phyloP scores from a whole-genome alignment of 345 rosid genomes.

The Firmiana major region DNA sequence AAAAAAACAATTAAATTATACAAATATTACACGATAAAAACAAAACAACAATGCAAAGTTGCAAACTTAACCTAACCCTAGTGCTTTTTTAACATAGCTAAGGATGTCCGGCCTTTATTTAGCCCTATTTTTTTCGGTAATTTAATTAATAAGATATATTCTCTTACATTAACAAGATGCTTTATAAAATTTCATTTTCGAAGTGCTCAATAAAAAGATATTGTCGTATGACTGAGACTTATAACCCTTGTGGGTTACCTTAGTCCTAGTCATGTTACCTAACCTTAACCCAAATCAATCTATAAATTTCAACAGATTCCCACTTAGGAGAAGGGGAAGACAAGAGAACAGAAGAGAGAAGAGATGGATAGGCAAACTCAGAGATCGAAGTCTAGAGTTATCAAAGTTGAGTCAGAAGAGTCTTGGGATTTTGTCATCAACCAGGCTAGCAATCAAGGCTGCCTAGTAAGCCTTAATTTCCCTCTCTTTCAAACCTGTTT shows the following conservation, averaged over 20 bases:
- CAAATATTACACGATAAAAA: too few species aligned
- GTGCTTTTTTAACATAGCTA: too few species aligned
- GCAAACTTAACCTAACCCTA: too few species aligned
- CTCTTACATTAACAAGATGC: too few species aligned
- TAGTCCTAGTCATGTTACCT: not conserved
- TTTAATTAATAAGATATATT: too few species aligned
- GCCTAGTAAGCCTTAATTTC: slow-evolving; percentile 26
- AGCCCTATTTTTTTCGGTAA: too few species aligned
- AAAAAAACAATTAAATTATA: not conserved
- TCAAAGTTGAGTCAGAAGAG: slow-evolving; percentile 29
- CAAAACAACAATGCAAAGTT: too few species aligned
- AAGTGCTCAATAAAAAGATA: too few species aligned
- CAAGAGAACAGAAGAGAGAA: not conserved
- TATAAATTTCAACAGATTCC: not conserved
- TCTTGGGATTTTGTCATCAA: slow-evolving; percentile 37
- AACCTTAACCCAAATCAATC: not conserved
- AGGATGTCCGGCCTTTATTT: too few species aligned
- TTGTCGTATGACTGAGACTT: not conserved
- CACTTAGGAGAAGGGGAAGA: not conserved
- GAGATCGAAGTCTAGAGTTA: slow-evolving; percentile 31
- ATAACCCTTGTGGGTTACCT: not conserved
- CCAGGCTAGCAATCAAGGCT: slow-evolving; percentile 29
- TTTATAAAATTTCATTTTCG: too few species aligned
- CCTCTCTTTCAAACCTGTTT: not conserved
- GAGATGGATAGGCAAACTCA: slow-evolving; percentile 21